Base-by-base conservation (phyloP, 2,329 filamentous ascomycete species). In the Colletotrichum truncatum region DNA sequence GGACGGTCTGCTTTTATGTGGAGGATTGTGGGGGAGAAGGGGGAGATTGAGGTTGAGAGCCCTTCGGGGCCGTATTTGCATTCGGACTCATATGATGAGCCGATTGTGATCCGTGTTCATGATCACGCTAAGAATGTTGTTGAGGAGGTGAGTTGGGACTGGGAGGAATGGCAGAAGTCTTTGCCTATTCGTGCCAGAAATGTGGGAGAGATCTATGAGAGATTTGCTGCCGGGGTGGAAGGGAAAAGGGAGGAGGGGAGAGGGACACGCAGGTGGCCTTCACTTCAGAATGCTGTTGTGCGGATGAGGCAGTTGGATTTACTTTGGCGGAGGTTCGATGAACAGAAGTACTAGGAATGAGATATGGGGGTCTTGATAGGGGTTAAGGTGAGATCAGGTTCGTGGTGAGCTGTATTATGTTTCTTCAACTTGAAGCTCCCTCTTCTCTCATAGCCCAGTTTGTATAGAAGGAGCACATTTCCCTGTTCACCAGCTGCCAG, bases 151-250 rank as follows among this genome's bases (percentile, higher is more conserved):
- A 67, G 76, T 1, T 82, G 81, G 75, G 72, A 77, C 6, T 87
- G 81, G 77, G 73, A 78, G 16, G 79, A 80, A 3, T 84, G 81
- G 74, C 83, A 83, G 70, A 75, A 80, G 18, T 77, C 81, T 8
- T 64, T 87, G n/a, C 80, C 84, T 0, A 34, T 80, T 1, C 69
- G 76, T 6, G 81, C 79, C 1, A 78, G 84, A 54, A 84, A 81
- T 66, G 82, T 89, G 26, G 87, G 81, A 0, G 79, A 79, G 26
- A 69, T 89, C 0, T 90, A 89, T 74, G 87, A 90, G 69, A 79
- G 78, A 2, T 87, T 82, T 74, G 84, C 84, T 6, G n/a, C 34
- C 10, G 53, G 58, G 25, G 51, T 10, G 6, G n/a, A 41, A 36
- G 12, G 21, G 18, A 39, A 39, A 7, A 68, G 72, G 1, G 73